A percentile compares a stretch with the other conserved stretches of the same genome.
phyloP scores from a whole-genome alignment of 768 basidiomycete genomes.

The Glaciozyma martinii region DNA sequence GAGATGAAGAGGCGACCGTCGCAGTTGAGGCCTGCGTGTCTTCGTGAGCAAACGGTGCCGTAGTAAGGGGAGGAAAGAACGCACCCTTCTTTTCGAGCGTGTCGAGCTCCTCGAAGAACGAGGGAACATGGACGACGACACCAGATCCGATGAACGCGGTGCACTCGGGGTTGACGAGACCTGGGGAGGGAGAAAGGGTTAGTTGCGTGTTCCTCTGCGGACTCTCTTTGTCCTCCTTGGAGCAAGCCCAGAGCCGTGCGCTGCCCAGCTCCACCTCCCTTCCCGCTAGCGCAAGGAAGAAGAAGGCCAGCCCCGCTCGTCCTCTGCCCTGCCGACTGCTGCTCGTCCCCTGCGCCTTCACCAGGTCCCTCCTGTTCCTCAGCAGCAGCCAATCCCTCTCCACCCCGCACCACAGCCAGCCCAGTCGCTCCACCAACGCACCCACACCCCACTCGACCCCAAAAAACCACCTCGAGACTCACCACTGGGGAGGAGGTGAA shows the following conservation, averaged over 20 bases:
- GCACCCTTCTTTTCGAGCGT: slow-evolving; percentile 71
- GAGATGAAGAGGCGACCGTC: slow-evolving; percentile 78
- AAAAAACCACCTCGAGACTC: slow-evolving; percentile 33
- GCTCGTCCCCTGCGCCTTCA: not conserved
- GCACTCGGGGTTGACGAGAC: slow-evolving; percentile 76
- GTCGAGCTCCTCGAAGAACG: slow-evolving; percentile 88
- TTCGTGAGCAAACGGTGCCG: not conserved
- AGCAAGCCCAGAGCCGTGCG: too few relatives aligned
- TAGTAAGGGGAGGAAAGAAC: slow-evolving; percentile 18
- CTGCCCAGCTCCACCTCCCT: too few relatives aligned
- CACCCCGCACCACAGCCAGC: not conserved
- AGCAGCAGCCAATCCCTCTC: not conserved
- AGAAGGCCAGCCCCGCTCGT: not conserved
- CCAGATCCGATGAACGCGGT: slow-evolving; percentile 83
- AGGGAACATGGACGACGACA: slow-evolving; percentile 91
- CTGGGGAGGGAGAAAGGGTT: slow-evolving; percentile 47
- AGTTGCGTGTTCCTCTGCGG: not conserved
- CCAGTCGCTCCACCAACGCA: not conserved
- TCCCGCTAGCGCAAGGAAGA: too few relatives aligned
- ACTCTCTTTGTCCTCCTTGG: not conserved
- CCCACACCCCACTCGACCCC: slow-evolving; percentile 1
- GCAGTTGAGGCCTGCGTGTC: slow-evolving; percentile 65
- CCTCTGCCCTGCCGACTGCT: not conserved
- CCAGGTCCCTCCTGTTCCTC: not conserved
- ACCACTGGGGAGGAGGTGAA: slow-evolving; percentile 93